Evolutionary conservation across 148 eudicot species (phyloP).

Genomic region (Limonium bicolor): DNA sequence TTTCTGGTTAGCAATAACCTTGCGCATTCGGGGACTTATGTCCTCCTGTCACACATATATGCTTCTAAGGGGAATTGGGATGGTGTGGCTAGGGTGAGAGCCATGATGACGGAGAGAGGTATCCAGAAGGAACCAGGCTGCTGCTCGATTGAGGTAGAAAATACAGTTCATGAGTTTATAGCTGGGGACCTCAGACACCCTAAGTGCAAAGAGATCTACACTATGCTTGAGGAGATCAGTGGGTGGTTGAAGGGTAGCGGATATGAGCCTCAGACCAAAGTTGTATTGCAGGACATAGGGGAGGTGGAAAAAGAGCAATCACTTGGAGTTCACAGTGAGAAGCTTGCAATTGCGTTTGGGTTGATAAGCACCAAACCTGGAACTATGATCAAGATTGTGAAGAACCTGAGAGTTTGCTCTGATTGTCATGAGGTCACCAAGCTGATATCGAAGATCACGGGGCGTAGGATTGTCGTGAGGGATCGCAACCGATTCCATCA

Average conservation of each 20-base stretch:
- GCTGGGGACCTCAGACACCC: constrained; percentile 84
- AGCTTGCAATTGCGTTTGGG: constrained; percentile 74
- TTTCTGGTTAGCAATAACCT: constrained; percentile 30
- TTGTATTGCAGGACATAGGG: constrained; percentile 45
- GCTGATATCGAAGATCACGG: constrained; percentile 56
- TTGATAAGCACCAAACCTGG: constrained; percentile 64
- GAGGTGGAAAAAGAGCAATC: constrained; percentile 42
- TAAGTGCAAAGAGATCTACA: constrained; percentile 53
- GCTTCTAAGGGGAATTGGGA: constrained; percentile 67
- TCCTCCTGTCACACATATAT: constrained; percentile 73
- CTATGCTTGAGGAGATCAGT: constrained; percentile 58
- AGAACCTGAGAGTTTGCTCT: constrained; percentile 61
- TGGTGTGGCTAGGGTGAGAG: constrained; percentile 54
- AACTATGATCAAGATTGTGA: constrained; percentile 57
- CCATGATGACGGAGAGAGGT: constrained; percentile 57
- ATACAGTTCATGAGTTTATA: constrained; percentile 67
- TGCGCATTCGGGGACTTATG: constrained; percentile 55
- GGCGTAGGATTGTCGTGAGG: constrained; percentile 71
- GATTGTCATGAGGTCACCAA: constrained; percentile 78
- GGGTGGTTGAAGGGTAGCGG: constrained; percentile 43
- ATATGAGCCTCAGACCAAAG: constrained; percentile 36
- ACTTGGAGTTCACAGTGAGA: constrained; percentile 71
- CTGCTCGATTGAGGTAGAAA: constrained; percentile 71
- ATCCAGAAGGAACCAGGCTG: constrained; percentile 86
- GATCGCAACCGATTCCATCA: constrained; percentile 81